Conservation (phyloP, 257 asterid genomes). For the Gynochthodes officinalis region DNA sequence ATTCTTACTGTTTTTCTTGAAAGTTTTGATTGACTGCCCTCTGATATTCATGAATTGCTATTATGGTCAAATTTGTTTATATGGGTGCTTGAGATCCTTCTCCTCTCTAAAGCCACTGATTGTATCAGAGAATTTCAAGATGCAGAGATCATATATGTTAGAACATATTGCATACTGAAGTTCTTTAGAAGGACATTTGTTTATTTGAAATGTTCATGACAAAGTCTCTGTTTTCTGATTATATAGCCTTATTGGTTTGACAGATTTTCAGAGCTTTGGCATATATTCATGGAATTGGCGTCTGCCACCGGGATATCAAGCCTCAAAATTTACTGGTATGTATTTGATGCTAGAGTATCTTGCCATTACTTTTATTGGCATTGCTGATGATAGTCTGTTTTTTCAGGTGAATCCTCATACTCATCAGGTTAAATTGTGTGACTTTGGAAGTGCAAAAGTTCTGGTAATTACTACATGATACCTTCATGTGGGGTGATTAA, state of each 20-base stretch:
- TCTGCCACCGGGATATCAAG: constrained; percentile 87
- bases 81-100: neutral
- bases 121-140: neutral
- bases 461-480: constrained; percentile 41
- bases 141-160: neutral
- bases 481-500: neutral
- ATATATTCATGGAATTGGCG: constrained; percentile 74
- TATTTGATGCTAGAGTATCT: constrained; percentile 11
- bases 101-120: neutral
- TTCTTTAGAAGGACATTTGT: neutral
- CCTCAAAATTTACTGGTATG: constrained; percentile 85
- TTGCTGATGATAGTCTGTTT: constrained; percentile 18
- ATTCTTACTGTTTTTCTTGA: neutral
- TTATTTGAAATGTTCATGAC: too few relatives aligned
- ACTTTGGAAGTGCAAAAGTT: constrained; percentile 90
- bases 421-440: constrained; percentile 83
- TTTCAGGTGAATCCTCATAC: constrained; percentile 88
- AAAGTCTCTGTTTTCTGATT: neutral
- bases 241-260: constrained; percentile 8
- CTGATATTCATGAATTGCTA: neutral
- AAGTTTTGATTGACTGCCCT: neutral
- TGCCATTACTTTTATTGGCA: neutral
- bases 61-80: neutral
- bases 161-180: neutral
- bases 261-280: constrained; percentile 89